Evolutionary conservation across 805 yeast genomes (phyloP).

Genomic region (Candida piceae): DNA sequence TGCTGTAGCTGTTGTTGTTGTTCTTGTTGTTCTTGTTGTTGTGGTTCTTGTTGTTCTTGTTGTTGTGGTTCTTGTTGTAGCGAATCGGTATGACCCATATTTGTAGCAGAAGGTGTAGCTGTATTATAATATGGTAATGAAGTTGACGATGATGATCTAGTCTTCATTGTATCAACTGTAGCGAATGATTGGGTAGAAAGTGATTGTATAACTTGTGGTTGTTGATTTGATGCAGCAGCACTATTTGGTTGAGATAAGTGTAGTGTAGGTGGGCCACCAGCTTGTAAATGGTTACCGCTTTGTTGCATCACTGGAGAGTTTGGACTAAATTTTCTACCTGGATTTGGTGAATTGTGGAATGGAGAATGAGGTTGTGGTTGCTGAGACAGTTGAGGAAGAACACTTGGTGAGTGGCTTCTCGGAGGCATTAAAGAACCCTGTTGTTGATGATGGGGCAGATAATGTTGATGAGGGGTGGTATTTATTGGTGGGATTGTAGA

Average conservation of each 20-base stretch:
- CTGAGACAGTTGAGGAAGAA: no score
- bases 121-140: background rate
- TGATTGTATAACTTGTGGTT: conserved; percentile 3
- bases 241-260: conserved; percentile 1
- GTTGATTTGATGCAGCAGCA: conserved; percentile 1
- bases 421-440: conserved; percentile 8
- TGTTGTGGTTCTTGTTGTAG: conserved; percentile 1
- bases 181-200: conserved; percentile 8
- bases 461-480: conserved; percentile 1
- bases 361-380: no score
- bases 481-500: conserved; percentile 6
- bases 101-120: background rate
- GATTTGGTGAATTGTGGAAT: conserved; percentile 8
- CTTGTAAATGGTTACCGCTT: background rate
- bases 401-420: background rate
- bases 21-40: background rate
- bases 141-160: conserved; percentile 6
- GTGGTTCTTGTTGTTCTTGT: background rate
- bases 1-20: background rate
- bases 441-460: conserved; percentile 8
- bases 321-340: conserved; percentile 7
- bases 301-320: conserved; percentile 3
- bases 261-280: background rate
- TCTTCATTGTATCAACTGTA: conserved; percentile 17
- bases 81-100: background rate